These are phyloP conservation scores for Phytophthora parvispora DNA, from an alignment of 352 stramenopile species.

Conservation along the genomic window DNA sequence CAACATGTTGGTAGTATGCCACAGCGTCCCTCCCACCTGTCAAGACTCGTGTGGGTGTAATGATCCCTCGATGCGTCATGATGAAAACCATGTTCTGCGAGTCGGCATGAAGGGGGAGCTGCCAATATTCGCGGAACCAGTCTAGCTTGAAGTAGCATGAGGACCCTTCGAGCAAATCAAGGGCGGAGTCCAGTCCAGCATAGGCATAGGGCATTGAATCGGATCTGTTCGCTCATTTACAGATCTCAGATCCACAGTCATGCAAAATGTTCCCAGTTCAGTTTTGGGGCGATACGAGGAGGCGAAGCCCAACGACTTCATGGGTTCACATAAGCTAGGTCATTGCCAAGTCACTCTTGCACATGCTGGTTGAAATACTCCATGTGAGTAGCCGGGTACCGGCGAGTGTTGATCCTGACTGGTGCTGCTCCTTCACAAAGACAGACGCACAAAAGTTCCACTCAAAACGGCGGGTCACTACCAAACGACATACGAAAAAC, in stretches of 20 bases:
- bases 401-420: background rate
- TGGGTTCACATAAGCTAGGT: background rate
- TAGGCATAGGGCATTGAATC: slow-evolving; percentile 14
- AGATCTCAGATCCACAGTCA: slow-evolving; percentile 1
- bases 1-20: slow-evolving; percentile 8
- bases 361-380: slow-evolving; percentile 4
- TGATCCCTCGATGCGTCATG: slow-evolving; percentile 6
- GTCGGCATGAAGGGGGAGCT: slow-evolving; percentile 3
- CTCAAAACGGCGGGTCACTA: background rate
- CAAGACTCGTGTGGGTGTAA: slow-evolving; percentile 13
- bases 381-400: slow-evolving; percentile 3
- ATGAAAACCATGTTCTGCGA: slow-evolving; percentile 15
- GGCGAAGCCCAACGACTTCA: slow-evolving; percentile 4
- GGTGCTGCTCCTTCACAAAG: background rate
- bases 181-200: slow-evolving; percentile 4
- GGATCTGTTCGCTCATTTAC: slow-evolving; percentile 1
- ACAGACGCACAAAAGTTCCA: background rate
- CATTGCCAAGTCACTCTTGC: background rate
- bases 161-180: background rate
- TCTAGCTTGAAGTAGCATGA: slow-evolving; percentile 13
- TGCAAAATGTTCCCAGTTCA: slow-evolving; percentile 1
- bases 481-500: slow-evolving; percentile 7
- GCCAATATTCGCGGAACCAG: slow-evolving; percentile 24
- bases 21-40: slow-evolving; percentile 26
- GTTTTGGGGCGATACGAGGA: background rate